Evolutionary conservation across 176 grass and related monocot species (phyloP), one percentile per base, ranked within the genome.

Genomic region (Zea luxurians): DNA sequence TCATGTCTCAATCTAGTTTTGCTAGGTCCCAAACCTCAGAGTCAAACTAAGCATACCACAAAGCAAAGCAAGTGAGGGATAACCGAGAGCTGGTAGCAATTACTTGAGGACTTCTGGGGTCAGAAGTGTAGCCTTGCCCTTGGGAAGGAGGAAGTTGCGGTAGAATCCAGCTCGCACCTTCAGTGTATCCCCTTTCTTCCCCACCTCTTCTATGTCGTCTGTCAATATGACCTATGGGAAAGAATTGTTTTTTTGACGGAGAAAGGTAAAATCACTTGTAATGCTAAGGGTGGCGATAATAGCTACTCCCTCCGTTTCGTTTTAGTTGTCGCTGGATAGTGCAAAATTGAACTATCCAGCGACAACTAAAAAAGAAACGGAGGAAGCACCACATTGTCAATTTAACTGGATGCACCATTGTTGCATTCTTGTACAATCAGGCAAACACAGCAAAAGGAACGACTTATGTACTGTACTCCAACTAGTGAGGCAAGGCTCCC

Each of bases 101-200:
- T 88, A 98, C 95, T 92, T 98, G 78, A 98, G 91, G 47, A 98
- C 78, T 59, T 85, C 55, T 10, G 91, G 73, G 11, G 95, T 94
- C 8, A 98, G 76, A 46, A 98, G 73, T 5, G 84, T 82, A 6
- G 95, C 95, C 82, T 92, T 98, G 59, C 95, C 95, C 65, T 72
- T 81, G 10, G 95, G 95, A 4, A 85, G 78, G n/a, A 98, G 92
- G 80, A 88, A 98, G 69, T 98, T 98, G 85, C 95, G 95, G 68
- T 81, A 94, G 84, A 89, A 98, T 4, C 95, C 95, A 1, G 95
- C 91, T 21, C 82, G 88, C 48, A 98, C 95, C 46, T 98, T 91
- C n/a, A 94, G 61, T 2, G 87, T 80, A 38, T 92, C 82, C 43
- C 95, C 95, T 70, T 82, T 90, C 72, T 64, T 92, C n/a, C 95